phyloP scores from a whole-genome alignment of 2,329 filamentous ascomycete species.

The Cercospora sesami region DNA sequence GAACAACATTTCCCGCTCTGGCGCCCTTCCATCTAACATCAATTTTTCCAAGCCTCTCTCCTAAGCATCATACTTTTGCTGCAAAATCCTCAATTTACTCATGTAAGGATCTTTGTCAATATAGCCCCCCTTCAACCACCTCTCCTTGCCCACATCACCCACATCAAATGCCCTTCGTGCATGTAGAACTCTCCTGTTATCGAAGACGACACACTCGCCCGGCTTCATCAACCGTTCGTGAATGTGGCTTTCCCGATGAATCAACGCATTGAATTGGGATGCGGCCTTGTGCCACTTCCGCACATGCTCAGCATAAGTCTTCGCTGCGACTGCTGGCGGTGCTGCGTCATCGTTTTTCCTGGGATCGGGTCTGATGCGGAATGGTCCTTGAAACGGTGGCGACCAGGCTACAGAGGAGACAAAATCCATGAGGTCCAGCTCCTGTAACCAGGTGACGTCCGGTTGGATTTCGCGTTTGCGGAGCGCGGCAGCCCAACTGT shows the following conservation, averaged over 20 bases:
- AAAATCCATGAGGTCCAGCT: slow-evolving; percentile 24
- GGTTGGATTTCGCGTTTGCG: not conserved
- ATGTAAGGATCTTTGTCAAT: slow-evolving; percentile 66
- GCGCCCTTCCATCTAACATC: not conserved
- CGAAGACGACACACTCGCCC: slow-evolving; percentile 91
- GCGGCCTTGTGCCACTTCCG: slow-evolving; percentile 53
- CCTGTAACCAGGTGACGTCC: not conserved
- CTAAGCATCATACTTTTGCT: slow-evolving; percentile 12
- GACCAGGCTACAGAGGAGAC: slow-evolving; percentile 40
- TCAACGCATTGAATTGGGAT: slow-evolving; percentile 56
- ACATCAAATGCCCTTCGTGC: slow-evolving; percentile 74
- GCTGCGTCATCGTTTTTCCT: not conserved
- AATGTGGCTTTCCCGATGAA: slow-evolving; percentile 61
- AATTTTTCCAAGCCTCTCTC: not conserved
- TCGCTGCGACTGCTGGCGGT: not conserved
- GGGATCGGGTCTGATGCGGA: slow-evolving; percentile 19
- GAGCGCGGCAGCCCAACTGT: not conserved
- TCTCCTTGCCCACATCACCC: slow-evolving; percentile 58
- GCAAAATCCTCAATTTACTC: slow-evolving; percentile 38
- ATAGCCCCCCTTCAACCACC: slow-evolving; percentile 87
- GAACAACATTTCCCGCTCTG: not conserved
- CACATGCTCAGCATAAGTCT: not conserved
- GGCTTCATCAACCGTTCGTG: slow-evolving; percentile 72
- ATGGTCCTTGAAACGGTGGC: slow-evolving; percentile 42
- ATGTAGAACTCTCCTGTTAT: slow-evolving; percentile 83